These are phyloP conservation scores for Colletotrichum sp. DNA, from an alignment of 2,329 filamentous ascomycete species.

Conservation along the genomic window DNA sequence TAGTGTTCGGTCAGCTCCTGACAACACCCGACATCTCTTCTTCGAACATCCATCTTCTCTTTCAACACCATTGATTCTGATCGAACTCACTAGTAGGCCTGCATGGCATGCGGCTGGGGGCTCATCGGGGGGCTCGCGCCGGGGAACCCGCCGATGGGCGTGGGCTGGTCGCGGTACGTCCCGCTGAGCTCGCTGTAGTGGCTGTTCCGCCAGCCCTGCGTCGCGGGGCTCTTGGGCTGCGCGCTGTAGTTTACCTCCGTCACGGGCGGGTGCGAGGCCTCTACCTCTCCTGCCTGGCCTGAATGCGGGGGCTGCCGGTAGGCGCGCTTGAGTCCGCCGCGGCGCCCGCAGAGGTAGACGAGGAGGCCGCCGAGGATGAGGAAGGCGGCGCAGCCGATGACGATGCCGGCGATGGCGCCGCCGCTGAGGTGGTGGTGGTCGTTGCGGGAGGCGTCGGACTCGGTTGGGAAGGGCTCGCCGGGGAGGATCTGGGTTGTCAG, in stretches of 20 bases:
- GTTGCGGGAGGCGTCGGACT: slow-evolving; percentile 33
- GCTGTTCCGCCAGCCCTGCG: slow-evolving; percentile 26
- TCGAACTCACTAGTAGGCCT: slow-evolving; percentile 31
- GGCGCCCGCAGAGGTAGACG: slow-evolving; percentile 52
- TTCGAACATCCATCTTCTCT: background rate
- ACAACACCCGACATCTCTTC: background rate
- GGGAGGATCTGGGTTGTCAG: slow-evolving; percentile 60
- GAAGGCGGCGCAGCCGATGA: slow-evolving; percentile 53
- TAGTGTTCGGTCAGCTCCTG: background rate
- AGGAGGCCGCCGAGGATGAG: slow-evolving; percentile 47
- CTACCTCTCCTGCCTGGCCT: background rate
- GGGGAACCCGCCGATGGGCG: background rate
- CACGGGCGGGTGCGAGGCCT: background rate
- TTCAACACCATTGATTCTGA: background rate
- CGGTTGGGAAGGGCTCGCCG: slow-evolving; percentile 58
- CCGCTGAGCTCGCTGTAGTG: slow-evolving; percentile 24
- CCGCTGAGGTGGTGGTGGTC: slow-evolving; percentile 25
- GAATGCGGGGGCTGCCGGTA: slow-evolving; percentile 31
- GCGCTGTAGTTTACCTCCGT: slow-evolving; percentile 6
- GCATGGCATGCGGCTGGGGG: slow-evolving; percentile 1
- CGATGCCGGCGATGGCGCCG: slow-evolving; percentile 66
- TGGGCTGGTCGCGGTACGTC: slow-evolving; percentile 23
- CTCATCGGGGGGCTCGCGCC: slow-evolving; percentile 19
- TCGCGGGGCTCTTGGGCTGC: slow-evolving; percentile 31
- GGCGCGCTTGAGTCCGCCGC: slow-evolving; percentile 39